A percentile compares a stretch with the other conserved stretches of the same genome.
These are phyloP conservation scores for Starmera amethionina DNA, from an alignment of 805 yeast genomes.

Conservation along the genomic window DNA sequence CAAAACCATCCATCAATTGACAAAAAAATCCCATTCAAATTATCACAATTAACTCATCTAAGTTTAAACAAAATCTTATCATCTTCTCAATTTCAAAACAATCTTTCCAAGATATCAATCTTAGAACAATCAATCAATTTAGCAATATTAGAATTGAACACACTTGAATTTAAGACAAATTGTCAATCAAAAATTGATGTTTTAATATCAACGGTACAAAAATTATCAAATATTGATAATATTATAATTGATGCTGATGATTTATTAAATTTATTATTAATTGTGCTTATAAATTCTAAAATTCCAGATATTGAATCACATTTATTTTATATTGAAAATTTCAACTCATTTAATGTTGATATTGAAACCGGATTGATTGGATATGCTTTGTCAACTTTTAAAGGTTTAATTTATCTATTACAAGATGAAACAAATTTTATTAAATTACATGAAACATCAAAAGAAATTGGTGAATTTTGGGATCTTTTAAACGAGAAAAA, in stretches of 20 bases:
- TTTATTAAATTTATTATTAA: constrained; percentile 57
- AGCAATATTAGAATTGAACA: constrained; percentile 45
- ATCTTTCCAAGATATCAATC: constrained; percentile 18
- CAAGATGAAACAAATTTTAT: constrained; percentile 26
- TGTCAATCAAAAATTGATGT: constrained; percentile 38
- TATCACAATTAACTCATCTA: constrained; percentile 13
- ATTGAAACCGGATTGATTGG: constrained; percentile 46
- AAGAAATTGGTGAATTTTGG: constrained; percentile 46
- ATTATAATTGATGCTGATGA: constrained; percentile 70
- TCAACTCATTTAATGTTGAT: constrained; percentile 37
- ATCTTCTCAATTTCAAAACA: constrained; percentile 20
- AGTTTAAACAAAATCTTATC: constrained; percentile 33
- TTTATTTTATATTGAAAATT: constrained; percentile 53
- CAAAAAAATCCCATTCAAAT: too few relatives aligned
- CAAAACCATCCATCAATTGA: too few relatives aligned
- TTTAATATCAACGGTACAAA: constrained; percentile 41
- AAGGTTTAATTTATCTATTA: constrained; percentile 70
- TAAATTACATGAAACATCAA: constrained; percentile 31
- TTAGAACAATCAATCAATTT: constrained; percentile 31
- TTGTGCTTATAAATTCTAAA: constrained; percentile 58
- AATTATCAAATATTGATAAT: constrained; percentile 30
- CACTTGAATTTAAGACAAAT: constrained; percentile 34
- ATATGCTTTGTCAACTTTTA: constrained; percentile 75
- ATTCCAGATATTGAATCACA: constrained; percentile 53
- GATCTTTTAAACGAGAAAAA: constrained; percentile 27